Percentiles rank a stretch among this genome's conserved stretches.
Conservation (phyloP, 2,329 filamentous ascomycete genomes). For the Cordyceps pruinosa region DNA sequence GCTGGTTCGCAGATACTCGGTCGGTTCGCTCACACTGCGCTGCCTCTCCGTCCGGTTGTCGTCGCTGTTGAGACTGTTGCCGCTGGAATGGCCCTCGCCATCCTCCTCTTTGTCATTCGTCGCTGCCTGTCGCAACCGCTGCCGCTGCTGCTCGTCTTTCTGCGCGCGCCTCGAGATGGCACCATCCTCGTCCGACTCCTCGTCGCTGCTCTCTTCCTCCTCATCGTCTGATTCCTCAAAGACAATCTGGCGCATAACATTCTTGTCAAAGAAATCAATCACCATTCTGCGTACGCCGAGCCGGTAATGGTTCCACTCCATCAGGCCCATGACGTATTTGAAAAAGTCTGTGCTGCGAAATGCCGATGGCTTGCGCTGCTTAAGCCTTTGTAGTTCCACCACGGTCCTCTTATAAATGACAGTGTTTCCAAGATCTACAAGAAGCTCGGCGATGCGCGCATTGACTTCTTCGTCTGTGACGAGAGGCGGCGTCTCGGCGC, state of each 20-base stretch:
- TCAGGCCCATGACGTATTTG: conserved; percentile 72
- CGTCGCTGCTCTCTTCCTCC: conserved; percentile 56
- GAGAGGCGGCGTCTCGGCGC: conserved; percentile 34
- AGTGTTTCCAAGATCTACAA: conserved; percentile 86
- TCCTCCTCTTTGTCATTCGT: conserved; percentile 54
- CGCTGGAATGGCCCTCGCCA: conserved; percentile 35
- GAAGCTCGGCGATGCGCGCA: conserved; percentile 75
- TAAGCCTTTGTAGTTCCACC: conserved; percentile 72
- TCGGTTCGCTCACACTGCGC: conserved; percentile 43
- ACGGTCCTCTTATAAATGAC: conserved; percentile 85
- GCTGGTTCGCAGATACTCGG: conserved; percentile 25
- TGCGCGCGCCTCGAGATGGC: neutral
- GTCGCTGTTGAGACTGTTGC: conserved; percentile 15
- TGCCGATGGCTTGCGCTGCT: conserved; percentile 63
- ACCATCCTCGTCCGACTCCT: conserved; percentile 36
- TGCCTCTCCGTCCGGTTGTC: conserved; percentile 53
- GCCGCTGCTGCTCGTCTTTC: conserved; percentile 16
- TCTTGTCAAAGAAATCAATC: conserved; percentile 89
- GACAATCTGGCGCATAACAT: conserved; percentile 76
- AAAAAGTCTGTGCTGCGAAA: conserved; percentile 77
- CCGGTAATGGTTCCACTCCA: conserved; percentile 86
- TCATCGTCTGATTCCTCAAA: conserved; percentile 59
- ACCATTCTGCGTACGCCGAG: conserved; percentile 83
- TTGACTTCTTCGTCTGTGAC: conserved; percentile 58
- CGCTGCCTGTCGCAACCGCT: neutral